phyloP scores from a whole-genome alignment of 148 eudicot species.

The Cornus suecica region DNA sequence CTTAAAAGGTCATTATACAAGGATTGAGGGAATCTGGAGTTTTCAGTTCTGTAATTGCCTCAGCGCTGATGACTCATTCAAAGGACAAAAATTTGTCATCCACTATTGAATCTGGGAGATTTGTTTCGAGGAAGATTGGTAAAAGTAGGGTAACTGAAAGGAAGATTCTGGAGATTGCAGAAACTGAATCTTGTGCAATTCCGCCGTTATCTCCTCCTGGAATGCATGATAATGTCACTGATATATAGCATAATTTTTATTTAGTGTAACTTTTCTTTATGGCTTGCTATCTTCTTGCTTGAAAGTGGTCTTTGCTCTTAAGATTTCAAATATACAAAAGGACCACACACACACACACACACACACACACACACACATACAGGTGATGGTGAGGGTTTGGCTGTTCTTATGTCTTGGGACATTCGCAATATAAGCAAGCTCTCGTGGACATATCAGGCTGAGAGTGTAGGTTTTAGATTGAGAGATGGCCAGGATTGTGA shows the following conservation, averaged over 20 bases:
- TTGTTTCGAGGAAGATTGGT: constrained; percentile 21
- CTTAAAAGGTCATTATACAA: constrained; percentile 50
- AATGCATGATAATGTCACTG: constrained; percentile 13
- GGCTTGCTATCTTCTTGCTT: not conserved
- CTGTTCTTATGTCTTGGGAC: constrained; percentile 11
- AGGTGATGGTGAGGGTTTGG: not conserved
- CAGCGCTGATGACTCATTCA: constrained; percentile 24
- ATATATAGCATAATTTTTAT: not conserved
- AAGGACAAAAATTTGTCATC: constrained; percentile 16
- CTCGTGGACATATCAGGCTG: constrained; percentile 17
- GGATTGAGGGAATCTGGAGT: constrained; percentile 56
- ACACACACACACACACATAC: too few relatives aligned
- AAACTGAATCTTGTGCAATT: constrained; percentile 24
- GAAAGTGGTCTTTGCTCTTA: not conserved
- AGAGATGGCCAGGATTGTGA: constrained; percentile 5
- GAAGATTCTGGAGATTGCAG: constrained; percentile 27
- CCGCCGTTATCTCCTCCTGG: constrained; percentile 49
- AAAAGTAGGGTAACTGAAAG: constrained; percentile 20
- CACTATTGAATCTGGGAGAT: constrained; percentile 1
- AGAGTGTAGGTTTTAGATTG: constrained; percentile 16
- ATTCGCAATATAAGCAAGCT: constrained; percentile 34
- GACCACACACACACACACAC: not conserved
- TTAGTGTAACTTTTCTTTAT: not conserved
- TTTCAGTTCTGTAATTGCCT: constrained; percentile 39
- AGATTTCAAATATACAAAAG: not conserved